phyloP scores from a whole-genome alignment of 2,329 filamentous ascomycete species.

The Phaeosphaeriaceae sp. region DNA sequence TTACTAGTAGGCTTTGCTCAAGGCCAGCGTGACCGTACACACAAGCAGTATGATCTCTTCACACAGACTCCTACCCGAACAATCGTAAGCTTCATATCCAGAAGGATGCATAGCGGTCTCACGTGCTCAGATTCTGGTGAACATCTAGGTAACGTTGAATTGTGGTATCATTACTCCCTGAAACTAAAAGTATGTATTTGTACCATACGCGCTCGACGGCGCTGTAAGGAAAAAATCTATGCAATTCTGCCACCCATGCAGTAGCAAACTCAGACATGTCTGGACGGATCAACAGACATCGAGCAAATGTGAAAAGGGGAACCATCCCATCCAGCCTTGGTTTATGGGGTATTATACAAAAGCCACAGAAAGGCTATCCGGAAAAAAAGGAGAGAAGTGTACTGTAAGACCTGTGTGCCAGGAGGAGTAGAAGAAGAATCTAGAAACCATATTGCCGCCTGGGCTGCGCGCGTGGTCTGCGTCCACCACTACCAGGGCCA shows the following conservation, averaged over 20 bases:
- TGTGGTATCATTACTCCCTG: neutral
- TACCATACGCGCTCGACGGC: conserved; percentile 1
- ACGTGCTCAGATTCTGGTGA: neutral
- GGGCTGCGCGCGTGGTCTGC: conserved; percentile 1
- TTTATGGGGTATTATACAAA: neutral
- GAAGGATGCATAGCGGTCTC: neutral
- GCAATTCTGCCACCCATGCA: conserved; percentile 1
- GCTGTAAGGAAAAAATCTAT: conserved; percentile 1
- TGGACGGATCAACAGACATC: conserved; percentile 8
- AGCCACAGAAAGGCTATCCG: neutral
- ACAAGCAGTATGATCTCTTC: too few relatives aligned
- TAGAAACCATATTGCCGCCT: conserved; percentile 6
- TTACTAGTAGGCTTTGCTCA: too few relatives aligned
- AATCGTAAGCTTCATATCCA: neutral
- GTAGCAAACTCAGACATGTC: conserved; percentile 8
- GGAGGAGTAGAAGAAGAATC: neutral
- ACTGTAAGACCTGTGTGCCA: neutral
- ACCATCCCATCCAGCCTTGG: neutral
- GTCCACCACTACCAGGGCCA: conserved; percentile 38
- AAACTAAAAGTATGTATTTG: neutral
- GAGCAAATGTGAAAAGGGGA: conserved; percentile 1
- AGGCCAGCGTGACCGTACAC: too few relatives aligned
- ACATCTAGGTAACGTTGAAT: neutral
- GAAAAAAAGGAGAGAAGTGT: neutral
- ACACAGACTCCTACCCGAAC: neutral